Evolutionary conservation across 2,329 filamentous ascomycete genomes (phyloP).

Genomic region (Teratosphaeria pseudoeucalypti): DNA sequence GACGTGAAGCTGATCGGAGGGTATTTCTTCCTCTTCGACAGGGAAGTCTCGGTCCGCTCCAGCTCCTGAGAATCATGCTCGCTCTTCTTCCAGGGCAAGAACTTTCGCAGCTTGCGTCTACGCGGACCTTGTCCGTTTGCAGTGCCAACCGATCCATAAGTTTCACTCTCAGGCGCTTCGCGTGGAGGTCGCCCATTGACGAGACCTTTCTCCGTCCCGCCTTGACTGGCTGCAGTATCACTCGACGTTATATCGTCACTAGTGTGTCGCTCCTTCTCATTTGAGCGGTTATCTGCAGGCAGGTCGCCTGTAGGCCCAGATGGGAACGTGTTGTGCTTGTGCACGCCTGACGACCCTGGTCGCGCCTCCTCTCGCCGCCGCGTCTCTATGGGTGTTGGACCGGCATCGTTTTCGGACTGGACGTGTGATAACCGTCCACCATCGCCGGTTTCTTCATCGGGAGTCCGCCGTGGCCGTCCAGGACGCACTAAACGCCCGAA

Average conservation of each 20-base stretch:
- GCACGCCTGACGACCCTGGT: not conserved
- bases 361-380: constrained; percentile 3
- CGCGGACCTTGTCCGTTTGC: constrained; percentile 3
- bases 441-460: constrained; percentile 15
- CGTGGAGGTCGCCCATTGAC: not conserved
- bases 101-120: constrained; percentile 16
- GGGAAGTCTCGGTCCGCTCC: constrained; percentile 12
- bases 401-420: constrained; percentile 11
- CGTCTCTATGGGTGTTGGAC: constrained; percentile 9
- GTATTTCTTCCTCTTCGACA: constrained; percentile 17
- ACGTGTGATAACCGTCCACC: constrained; percentile 6
- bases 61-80: constrained; percentile 8
- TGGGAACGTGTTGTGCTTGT: constrained; percentile 16
- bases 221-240: not conserved
- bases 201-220: not conserved
- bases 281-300: not conserved
- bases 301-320: constrained; percentile 3
- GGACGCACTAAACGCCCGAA: constrained; percentile 14
- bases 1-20: constrained; percentile 20
- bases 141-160: constrained; percentile 1
- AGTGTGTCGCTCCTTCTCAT: not conserved
- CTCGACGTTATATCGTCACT: constrained; percentile 5
- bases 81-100: constrained; percentile 15
- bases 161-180: not conserved
- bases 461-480: constrained; percentile 1